Base-by-base conservation (phyloP, 441 rosid genomes). In the Arabidopsis lyrata region DNA sequence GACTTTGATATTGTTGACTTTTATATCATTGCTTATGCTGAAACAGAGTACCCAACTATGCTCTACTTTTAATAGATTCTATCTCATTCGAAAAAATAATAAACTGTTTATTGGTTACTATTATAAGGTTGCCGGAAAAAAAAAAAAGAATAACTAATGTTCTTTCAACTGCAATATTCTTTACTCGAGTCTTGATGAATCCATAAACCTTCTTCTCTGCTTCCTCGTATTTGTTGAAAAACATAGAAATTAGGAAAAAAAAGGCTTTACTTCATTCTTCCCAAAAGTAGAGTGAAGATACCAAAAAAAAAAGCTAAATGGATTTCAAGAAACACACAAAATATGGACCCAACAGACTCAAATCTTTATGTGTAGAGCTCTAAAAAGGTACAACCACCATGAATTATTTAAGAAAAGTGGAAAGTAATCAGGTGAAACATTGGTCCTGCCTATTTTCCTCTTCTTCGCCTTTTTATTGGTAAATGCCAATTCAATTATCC, bases 211-310 rank as follows among this genome's bases (percentile, higher is more conserved):
- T 39, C 55, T 36, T 5, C 6, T 11, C 16, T 73, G 72, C 7
- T 63, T 72, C 76, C 64, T 63, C 63, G 66, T 73, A 73, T 73
- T 18, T 56, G 39, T 56, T 63, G 50, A 10, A 50, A 63, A 69
- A 29, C 75, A 68, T 45, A 36, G 24, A 68, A 74, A 32, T 12
- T 60, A 41, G 15, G 42, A 31, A 8, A 67, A 20, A 71, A 63
- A n/a, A 13, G n/a, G 24, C 52, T 62, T 39, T 67, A 67, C 22
- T n/a, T 50, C 63, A 50, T 50, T 52, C 54, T 67, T 60, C 20
- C 78, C 39, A 20, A 74, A 74, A 74, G 73, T 67, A 59, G 67
- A 60, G 62, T 66, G 31, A 75, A 66, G 29, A 9, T 16, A 11
- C 10, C 10, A 11, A 29, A 9, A 49, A 7, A 6, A 29, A 29